Evolutionary conservation across 2,329 filamentous ascomycete species (phyloP), one percentile per base, ranked within the genome.

Genomic region (Fusarium sp.): DNA sequence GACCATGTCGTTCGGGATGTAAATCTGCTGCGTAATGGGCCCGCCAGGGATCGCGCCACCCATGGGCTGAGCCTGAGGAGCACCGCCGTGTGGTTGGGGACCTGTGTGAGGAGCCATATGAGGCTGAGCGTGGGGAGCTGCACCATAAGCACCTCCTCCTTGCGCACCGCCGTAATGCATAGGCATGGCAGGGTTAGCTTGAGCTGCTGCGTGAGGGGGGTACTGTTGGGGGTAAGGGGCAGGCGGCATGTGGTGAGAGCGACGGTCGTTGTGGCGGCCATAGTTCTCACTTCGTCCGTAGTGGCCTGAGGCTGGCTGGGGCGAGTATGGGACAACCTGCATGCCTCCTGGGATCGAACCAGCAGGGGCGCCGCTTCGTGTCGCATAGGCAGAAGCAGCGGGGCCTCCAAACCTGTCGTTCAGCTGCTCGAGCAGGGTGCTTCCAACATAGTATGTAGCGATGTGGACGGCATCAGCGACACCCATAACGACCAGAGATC

Each of bases 1-100:
- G 55, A 99, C 96, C 96, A 99, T 98, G 77, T 99, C 96, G 78
- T 99, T 99, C 61, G 96, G 96, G 74, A 99, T 99, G 83, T 92
- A 99, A 72, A 99, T 99, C 81, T 99, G 96, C 81, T 99, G 96
- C 4, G 96, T 99, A 76, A 98, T 85, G 51, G 94, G 93, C 26
- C 81, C 80, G 13, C 80, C 82, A 7, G 79, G 77, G 86, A 81
- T 89, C 44, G 79, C 88, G 18, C 88, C 88, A 68, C 90, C 88
- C 83, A 94, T 91, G 10, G 93, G 91, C 75, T 92, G 91, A 66
- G 89, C 88, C 51, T 92, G 90, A 55, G 91, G 89, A 56, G 91
- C 90, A 23, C 89, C 91, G 65, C 88, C 90, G 73, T 81, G 78
- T 46, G 87, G 84, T 69, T 83, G 83, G 76, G 87, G 76, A 75